Base-by-base conservation (phyloP, 306 rosid genomes). In the Pyrus communis region DNA sequence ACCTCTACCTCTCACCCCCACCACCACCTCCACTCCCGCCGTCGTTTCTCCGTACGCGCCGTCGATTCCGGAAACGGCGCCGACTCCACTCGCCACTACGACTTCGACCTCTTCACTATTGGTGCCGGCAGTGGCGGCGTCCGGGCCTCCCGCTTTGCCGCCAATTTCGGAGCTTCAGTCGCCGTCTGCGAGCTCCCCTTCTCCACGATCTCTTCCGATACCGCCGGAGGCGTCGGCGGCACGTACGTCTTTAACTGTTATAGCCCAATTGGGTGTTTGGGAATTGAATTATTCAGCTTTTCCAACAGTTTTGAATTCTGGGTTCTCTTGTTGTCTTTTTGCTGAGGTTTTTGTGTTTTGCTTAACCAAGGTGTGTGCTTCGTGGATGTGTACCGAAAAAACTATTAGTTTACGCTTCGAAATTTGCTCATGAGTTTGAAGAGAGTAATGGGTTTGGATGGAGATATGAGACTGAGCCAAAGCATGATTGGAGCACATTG, bases 371-470 rank as follows among this genome's bases (percentile, higher is more conserved):
- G 71, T 96, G 99, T 61, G 99, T 96, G 54, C 85, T 96, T 77
- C 92, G 99, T 13, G 99, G 99, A 78, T 96, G 99, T 84, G 99
- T 96, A 66, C 99, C 99, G 7, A 96, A 96, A 84, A 96, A 96
- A 76, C 81, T 96, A 74, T 82, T 96, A 5, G 98, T 92, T 51
- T 92, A 92, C 67, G 74, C 97, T 4, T 96, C 98, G 52, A 87
- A 91, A 28, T 96, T 78, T 63, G 65, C 96, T 71, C 97, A 96
- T 86, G 99, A 96, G 71, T 96, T 92, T 89, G 98, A 96, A 73
- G 99, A 96, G 79, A 91, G 96, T 63, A 79, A 72, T 87, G 99
- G 98, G 45, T 96, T 89, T 81, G 99, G 99, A 74, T 96, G 99
- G 99, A 87, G 69, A 62, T 96, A 91, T 76, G 98, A 91, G 40